Conservation (phyloP, 2,329 filamentous ascomycete species). For the Penicillium concentricum region DNA sequence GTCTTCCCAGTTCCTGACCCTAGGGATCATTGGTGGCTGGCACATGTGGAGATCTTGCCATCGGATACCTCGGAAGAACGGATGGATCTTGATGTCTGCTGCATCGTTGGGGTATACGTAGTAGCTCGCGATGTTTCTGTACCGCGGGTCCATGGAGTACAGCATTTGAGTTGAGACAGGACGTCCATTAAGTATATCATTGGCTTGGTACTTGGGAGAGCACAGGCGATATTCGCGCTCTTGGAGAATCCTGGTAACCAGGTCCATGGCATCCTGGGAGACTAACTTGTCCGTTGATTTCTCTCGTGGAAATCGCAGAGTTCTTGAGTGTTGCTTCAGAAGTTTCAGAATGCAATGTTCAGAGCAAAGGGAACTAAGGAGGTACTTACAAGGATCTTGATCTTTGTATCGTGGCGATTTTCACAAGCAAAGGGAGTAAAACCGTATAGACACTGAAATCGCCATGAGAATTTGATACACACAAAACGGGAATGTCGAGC, state of each 20-base stretch:
- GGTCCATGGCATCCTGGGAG: slow-evolving; percentile 69
- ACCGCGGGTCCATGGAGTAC: slow-evolving; percentile 31
- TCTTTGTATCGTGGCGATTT: slow-evolving; percentile 78
- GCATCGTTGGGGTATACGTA: slow-evolving; percentile 83
- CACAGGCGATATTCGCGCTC: slow-evolving; percentile 76
- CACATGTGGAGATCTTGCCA: slow-evolving; percentile 74
- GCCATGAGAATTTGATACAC: slow-evolving; percentile 1
- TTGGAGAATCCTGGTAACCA: slow-evolving; percentile 70
- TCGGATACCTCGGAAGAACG: slow-evolving; percentile 76
- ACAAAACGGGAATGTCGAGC: background rate
- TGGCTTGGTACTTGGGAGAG: slow-evolving; percentile 69
- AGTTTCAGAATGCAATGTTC: slow-evolving; percentile 5
- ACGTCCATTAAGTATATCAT: slow-evolving; percentile 52
- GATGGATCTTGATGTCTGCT: slow-evolving; percentile 83
- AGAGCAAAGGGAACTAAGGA: background rate
- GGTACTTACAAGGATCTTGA: slow-evolving; percentile 70
- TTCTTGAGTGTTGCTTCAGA: slow-evolving; percentile 65
- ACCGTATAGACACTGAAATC: slow-evolving; percentile 74
- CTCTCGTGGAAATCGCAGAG: slow-evolving; percentile 67
- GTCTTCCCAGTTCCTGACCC: slow-evolving; percentile 66
- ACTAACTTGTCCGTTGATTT: slow-evolving; percentile 56
- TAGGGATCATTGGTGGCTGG: slow-evolving; percentile 76
- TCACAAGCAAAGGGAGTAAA: slow-evolving; percentile 86
- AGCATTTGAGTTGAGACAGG: slow-evolving; percentile 32
- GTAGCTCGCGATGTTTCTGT: slow-evolving; percentile 49